phyloP scores from a whole-genome alignment of 2,329 filamentous ascomycete species.

The Teratosphaeria viscida region DNA sequence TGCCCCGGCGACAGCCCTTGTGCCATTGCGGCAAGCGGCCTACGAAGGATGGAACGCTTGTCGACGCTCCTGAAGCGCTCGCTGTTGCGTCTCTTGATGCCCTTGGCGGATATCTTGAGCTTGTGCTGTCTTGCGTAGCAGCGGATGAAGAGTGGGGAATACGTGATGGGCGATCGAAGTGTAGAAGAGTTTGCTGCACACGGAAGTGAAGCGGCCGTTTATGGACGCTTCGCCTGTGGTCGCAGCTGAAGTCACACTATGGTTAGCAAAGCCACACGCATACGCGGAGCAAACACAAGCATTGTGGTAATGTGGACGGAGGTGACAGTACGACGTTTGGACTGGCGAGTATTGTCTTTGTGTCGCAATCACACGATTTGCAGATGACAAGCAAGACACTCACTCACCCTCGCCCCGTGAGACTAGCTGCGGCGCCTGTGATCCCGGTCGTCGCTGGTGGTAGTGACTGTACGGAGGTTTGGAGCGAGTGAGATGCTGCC shows the following conservation, averaged over 20 bases:
- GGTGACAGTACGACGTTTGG: background rate
- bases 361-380: conserved; percentile 1
- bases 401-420: conserved; percentile 19
- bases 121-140: conserved; percentile 37
- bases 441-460: background rate
- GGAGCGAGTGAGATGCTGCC: background rate
- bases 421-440: conserved; percentile 6
- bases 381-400: conserved; percentile 4
- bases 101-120: conserved; percentile 33
- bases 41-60: conserved; percentile 16
- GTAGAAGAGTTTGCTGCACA: background rate
- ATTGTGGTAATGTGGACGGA: background rate
- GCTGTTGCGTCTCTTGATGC: conserved; percentile 33
- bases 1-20: conserved; percentile 35
- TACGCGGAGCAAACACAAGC: background rate
- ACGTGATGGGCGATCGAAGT: conserved; percentile 29
- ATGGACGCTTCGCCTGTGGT: background rate
- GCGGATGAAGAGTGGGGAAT: conserved; percentile 61
- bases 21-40: conserved; percentile 22
- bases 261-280: conserved; percentile 7
- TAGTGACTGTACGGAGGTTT: background rate
- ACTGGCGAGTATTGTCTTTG: background rate
- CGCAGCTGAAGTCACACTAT: background rate
- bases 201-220: background rate
- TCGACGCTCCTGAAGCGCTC: conserved; percentile 25